A percentile compares a stretch with the other conserved stretches of the same genome.
Conservation (phyloP, 2,329 filamentous ascomycete species). For the Dactylellina leptospora region DNA sequence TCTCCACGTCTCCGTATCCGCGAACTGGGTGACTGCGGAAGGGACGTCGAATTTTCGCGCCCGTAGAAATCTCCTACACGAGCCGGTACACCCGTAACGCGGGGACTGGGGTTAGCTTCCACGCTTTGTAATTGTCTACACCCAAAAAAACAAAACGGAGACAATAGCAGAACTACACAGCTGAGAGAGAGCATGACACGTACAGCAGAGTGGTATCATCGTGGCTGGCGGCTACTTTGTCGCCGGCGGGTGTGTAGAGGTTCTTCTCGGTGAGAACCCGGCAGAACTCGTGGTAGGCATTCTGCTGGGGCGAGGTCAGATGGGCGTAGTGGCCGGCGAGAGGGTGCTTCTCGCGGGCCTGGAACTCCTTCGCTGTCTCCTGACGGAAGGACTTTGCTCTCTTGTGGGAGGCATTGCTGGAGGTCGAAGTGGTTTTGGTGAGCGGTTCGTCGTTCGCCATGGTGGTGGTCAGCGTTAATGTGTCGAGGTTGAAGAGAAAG, state of each 20-base stretch:
- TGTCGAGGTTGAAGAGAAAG: background rate
- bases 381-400: constrained; percentile 46
- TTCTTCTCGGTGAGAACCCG: constrained; percentile 50
- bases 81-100: constrained; percentile 34
- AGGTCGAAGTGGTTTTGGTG: constrained; percentile 35
- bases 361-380: constrained; percentile 48
- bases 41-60: constrained; percentile 80
- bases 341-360: constrained; percentile 48
- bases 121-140: constrained; percentile 55
- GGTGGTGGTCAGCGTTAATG: constrained; percentile 31
- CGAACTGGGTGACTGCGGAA: constrained; percentile 84
- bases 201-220: constrained; percentile 64
- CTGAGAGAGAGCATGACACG: constrained; percentile 55
- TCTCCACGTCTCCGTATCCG: constrained; percentile 87
- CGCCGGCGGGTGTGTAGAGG: constrained; percentile 60
- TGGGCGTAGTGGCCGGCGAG: constrained; percentile 49
- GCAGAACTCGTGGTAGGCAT: constrained; percentile 39
- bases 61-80: constrained; percentile 78
- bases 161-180: too few species aligned
- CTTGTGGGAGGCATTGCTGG: constrained; percentile 49
- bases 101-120: constrained; percentile 41
- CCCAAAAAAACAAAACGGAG: constrained; percentile 18
- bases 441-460: constrained; percentile 33
- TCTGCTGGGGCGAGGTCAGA: constrained; percentile 33
- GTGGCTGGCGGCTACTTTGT: constrained; percentile 61